These are phyloP conservation scores for Diaporthe destruens DNA, from an alignment of 2,329 filamentous ascomycete genomes.

Conservation along the genomic window DNA sequence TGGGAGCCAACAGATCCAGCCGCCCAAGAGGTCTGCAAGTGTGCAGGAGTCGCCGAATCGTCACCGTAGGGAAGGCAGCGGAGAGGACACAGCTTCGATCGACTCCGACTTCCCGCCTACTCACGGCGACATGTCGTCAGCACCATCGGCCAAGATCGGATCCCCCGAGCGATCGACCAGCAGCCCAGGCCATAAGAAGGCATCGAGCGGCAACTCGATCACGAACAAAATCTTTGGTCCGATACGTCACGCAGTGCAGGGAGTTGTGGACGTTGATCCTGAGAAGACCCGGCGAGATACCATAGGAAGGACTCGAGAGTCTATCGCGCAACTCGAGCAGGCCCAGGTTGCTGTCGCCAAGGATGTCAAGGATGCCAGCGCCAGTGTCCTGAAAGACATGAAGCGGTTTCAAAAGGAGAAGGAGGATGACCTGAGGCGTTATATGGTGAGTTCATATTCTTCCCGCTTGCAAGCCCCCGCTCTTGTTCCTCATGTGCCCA, in stretches of 20 bases:
- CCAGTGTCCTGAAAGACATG: conserved; percentile 88
- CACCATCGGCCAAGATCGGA: conserved; percentile 81
- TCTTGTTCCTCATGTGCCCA: conserved; percentile 22
- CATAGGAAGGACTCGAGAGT: conserved; percentile 95
- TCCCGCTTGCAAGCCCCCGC: background rate
- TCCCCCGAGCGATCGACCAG: conserved; percentile 67
- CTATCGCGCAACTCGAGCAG: conserved; percentile 87
- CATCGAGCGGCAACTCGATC: conserved; percentile 88
- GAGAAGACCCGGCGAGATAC: conserved; percentile 92
- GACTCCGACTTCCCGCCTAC: conserved; percentile 97
- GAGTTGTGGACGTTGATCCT: conserved; percentile 95
- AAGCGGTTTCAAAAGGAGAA: conserved; percentile 96
- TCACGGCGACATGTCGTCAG: conserved; percentile 78
- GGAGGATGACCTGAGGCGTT: conserved; percentile 90
- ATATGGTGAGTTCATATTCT: conserved; percentile 80
- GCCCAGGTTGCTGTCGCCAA: conserved; percentile 88
- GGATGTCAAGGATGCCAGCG: conserved; percentile 93
- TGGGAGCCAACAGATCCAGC: conserved; percentile 72
- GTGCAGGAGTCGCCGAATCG: conserved; percentile 64
- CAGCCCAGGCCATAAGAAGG: conserved; percentile 77
- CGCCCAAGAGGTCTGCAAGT: conserved; percentile 77
- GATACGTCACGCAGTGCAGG: conserved; percentile 94
- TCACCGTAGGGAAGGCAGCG: conserved; percentile 67
- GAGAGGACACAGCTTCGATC: conserved; percentile 87
- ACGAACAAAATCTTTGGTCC: conserved; percentile 95